Evolutionary conservation across 805 yeast species (phyloP).

Genomic region (Metschnikowia anglica): DNA sequence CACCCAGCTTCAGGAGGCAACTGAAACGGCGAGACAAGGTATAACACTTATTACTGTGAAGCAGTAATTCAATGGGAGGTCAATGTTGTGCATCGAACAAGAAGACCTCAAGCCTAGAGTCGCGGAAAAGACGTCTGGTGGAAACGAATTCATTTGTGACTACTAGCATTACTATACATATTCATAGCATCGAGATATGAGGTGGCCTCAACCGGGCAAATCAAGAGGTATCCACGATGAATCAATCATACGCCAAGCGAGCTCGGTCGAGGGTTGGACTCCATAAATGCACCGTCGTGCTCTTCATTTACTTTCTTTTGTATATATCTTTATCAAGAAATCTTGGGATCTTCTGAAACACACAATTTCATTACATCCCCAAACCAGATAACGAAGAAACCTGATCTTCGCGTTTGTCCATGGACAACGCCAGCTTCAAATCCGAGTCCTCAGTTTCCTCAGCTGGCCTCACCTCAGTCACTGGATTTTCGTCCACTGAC

Average conservation of each 20-base stretch:
- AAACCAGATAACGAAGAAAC: constrained; percentile 24
- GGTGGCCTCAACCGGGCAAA: too few relatives aligned
- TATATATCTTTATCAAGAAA: too few relatives aligned
- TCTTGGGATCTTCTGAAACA: too few relatives aligned
- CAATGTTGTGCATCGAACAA: not conserved
- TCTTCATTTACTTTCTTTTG: too few relatives aligned
- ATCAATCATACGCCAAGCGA: too few relatives aligned
- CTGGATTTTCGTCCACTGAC: constrained; percentile 46
- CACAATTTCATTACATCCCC: constrained; percentile 17
- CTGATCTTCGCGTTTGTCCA: constrained; percentile 27
- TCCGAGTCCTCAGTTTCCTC: constrained; percentile 19
- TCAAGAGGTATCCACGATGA: too few relatives aligned
- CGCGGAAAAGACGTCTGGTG: not conserved
- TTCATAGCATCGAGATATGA: not conserved
- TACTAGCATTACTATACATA: constrained; percentile 1
- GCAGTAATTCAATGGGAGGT: not conserved
- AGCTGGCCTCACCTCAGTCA: constrained; percentile 26
- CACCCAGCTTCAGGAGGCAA: constrained; percentile 45
- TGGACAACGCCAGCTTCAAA: constrained; percentile 25
- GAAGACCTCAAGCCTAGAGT: not conserved
- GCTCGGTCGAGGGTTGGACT: too few relatives aligned
- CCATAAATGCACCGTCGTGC: too few relatives aligned
- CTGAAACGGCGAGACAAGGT: constrained; percentile 58
- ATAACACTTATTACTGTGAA: constrained; percentile 49
- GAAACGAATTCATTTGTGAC: not conserved